These are phyloP conservation scores for Coemansia sp. DNA, from an alignment of 192 early-diverging fungal genomes.

Conservation along the genomic window DNA sequence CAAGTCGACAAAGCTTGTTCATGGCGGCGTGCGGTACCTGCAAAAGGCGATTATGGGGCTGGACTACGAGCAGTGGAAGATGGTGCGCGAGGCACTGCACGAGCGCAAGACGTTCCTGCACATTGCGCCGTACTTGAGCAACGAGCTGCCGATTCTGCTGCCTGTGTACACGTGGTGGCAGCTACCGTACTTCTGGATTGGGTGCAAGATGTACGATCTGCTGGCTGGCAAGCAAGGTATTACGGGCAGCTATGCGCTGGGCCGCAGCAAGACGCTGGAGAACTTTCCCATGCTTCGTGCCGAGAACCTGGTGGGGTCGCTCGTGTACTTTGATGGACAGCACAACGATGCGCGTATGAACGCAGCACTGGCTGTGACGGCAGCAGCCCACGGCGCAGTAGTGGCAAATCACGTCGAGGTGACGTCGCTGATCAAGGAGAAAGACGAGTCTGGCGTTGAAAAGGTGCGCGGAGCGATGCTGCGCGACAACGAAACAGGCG, in stretches of 20 bases:
- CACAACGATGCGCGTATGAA: slow-evolving; percentile 99
- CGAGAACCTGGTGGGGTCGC: slow-evolving; percentile 84
- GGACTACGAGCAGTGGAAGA: slow-evolving; percentile 95
- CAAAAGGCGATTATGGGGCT: slow-evolving; percentile 94
- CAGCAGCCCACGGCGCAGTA: slow-evolving; percentile 84
- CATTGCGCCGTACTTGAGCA: slow-evolving; percentile 92
- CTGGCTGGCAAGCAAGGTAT: slow-evolving; percentile 84
- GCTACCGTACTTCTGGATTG: slow-evolving; percentile 94
- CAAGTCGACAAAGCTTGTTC: slow-evolving; percentile 91
- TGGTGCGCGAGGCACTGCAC: slow-evolving; percentile 93
- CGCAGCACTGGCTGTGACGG: slow-evolving; percentile 87
- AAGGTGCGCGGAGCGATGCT: slow-evolving; percentile 76
- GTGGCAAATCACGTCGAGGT: slow-evolving; percentile 95
- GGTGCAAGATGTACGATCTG: slow-evolving; percentile 89
- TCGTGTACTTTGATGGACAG: slow-evolving; percentile 97
- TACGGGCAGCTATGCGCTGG: slow-evolving; percentile 81
- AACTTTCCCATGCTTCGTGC: slow-evolving; percentile 94
- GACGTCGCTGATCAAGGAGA: slow-evolving; percentile 71
- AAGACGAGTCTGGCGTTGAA: slow-evolving; percentile 53
- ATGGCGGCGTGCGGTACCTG: slow-evolving; percentile 95
- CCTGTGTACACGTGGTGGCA: slow-evolving; percentile 97
- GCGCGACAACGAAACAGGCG: slow-evolving; percentile 81
- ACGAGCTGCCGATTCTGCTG: slow-evolving; percentile 92
- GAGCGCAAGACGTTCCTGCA: slow-evolving; percentile 91
- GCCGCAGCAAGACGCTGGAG: slow-evolving; percentile 82